Evolutionary conservation across 768 basidiomycete genomes (phyloP).

Genomic region (Suillus bovinus): DNA sequence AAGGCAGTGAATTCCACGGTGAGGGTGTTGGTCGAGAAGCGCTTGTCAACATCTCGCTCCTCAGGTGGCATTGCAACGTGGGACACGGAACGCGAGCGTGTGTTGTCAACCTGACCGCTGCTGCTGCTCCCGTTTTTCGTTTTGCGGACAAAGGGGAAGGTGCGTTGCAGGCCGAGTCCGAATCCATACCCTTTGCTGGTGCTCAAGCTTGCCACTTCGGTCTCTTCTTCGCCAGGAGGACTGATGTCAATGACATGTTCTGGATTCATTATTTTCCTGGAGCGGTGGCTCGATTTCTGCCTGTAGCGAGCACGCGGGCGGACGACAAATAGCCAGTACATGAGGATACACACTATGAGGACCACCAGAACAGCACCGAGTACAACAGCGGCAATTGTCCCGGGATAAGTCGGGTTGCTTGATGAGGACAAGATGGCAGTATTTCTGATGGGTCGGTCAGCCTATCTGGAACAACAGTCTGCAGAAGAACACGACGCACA

Average conservation of each 20-base stretch:
- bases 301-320: slow-evolving; percentile 45
- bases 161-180: slow-evolving; percentile 32
- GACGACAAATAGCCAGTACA: slow-evolving; percentile 47
- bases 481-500: slow-evolving; percentile 26
- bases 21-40: slow-evolving; percentile 25
- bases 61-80: slow-evolving; percentile 24
- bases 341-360: slow-evolving; percentile 39
- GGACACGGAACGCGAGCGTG: slow-evolving; percentile 18
- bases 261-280: slow-evolving; percentile 9
- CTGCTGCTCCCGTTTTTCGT: slow-evolving; percentile 21
- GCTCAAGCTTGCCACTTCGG: slow-evolving; percentile 29
- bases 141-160: slow-evolving; percentile 28
- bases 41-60: slow-evolving; percentile 32
- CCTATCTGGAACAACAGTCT: neutral
- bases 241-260: slow-evolving; percentile 14
- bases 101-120: slow-evolving; percentile 14
- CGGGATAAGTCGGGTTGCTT: slow-evolving; percentile 38
- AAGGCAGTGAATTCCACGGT: slow-evolving; percentile 20
- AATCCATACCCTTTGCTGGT: slow-evolving; percentile 36
- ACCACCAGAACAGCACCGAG: slow-evolving; percentile 57
- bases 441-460: slow-evolving; percentile 16
- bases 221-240: slow-evolving; percentile 23
- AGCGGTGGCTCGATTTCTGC: slow-evolving; percentile 12
- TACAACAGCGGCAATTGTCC: slow-evolving; percentile 67
- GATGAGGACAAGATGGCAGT: slow-evolving; percentile 19